A percentile compares a stretch with the other conserved stretches of the same genome.
phyloP scores from a whole-genome alignment of 2,329 filamentous ascomycete genomes.

The Penicillium hordei region DNA sequence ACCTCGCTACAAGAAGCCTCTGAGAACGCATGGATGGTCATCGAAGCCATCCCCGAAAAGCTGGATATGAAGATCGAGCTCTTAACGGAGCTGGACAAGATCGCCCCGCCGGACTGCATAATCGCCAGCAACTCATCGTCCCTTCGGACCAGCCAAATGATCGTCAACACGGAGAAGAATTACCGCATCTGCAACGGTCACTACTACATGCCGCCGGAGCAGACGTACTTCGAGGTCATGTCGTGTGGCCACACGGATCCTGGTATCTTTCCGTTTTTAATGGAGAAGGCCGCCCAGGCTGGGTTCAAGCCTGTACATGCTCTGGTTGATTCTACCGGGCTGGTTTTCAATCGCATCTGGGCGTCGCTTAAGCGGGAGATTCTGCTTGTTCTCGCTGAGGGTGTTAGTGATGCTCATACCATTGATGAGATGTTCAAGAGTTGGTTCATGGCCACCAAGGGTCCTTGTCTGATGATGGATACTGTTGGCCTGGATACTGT shows the following conservation, averaged over 20 bases:
- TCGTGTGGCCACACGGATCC: slow-evolving; percentile 21
- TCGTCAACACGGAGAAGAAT: slow-evolving; percentile 18
- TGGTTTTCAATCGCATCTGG: slow-evolving; percentile 24
- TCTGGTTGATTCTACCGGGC: slow-evolving; percentile 16
- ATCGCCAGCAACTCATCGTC: slow-evolving; percentile 22
- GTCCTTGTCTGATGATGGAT: slow-evolving; percentile 26
- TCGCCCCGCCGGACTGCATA: slow-evolving; percentile 17
- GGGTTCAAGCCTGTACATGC: slow-evolving; percentile 20
- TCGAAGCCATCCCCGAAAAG: slow-evolving; percentile 21
- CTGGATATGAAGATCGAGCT: slow-evolving; percentile 20
- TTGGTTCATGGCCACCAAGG: slow-evolving; percentile 22
- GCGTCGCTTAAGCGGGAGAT: slow-evolving; percentile 21
- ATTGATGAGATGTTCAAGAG: slow-evolving; percentile 25
- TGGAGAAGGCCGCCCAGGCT: slow-evolving; percentile 17
- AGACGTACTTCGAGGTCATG: slow-evolving; percentile 21
- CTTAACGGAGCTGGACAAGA: slow-evolving; percentile 12
- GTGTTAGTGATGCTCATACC: slow-evolving; percentile 17
- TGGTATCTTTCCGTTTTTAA: slow-evolving; percentile 20
- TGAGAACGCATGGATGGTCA: slow-evolving; percentile 19
- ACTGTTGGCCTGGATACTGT: slow-evolving; percentile 26
- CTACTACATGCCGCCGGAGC: slow-evolving; percentile 26
- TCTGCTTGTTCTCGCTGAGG: slow-evolving; percentile 20
- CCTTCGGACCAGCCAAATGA: slow-evolving; percentile 19
- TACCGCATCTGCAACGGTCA: slow-evolving; percentile 25
- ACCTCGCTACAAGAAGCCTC: slow-evolving; percentile 12